Evolutionary conservation across 352 stramenopile genomes (phyloP).

Genomic region (Phytophthora rubi): DNA sequence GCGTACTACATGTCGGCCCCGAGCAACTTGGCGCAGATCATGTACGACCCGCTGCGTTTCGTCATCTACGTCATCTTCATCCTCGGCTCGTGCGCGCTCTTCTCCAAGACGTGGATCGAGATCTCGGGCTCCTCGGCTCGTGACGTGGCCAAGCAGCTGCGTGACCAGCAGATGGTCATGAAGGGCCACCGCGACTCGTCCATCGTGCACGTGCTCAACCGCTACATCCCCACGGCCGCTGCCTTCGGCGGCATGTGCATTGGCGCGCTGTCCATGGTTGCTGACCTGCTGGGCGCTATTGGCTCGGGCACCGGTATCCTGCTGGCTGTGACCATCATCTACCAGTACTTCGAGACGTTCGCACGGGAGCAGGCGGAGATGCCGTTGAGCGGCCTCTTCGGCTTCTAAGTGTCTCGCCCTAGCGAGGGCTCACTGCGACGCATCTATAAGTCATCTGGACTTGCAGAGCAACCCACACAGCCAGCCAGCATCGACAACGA

Average conservation of each 20-base stretch:
- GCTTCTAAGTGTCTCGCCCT: conserved; percentile 65
- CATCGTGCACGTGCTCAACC: conserved; percentile 98
- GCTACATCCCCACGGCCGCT: conserved; percentile 99
- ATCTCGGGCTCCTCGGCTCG: conserved; percentile 97
- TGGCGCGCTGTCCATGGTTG: conserved; percentile 98
- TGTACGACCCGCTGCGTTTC: conserved; percentile 98
- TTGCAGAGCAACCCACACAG: conserved; percentile 13
- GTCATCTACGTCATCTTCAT: conserved; percentile 99
- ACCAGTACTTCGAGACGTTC: conserved; percentile 99
- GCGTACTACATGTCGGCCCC: conserved; percentile 99
- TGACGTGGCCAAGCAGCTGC: conserved; percentile 99
- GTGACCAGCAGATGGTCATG: conserved; percentile 99
- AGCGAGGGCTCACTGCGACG: conserved; percentile 15
- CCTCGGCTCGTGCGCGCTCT: conserved; percentile 97
- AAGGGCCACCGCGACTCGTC: conserved; percentile 98
- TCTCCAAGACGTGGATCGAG: conserved; percentile 99
- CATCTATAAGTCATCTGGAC: conserved; percentile 12
- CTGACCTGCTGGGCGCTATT: conserved; percentile 98
- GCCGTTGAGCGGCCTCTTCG: conserved; percentile 79
- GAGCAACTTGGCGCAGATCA: conserved; percentile 94
- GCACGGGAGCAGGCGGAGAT: conserved; percentile 93
- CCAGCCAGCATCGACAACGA: conserved; percentile 26
- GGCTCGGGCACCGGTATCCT: conserved; percentile 99
- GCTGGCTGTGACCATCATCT: conserved; percentile 99
- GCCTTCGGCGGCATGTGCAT: conserved; percentile 99